Conservation (phyloP, 345 rosid species). For the Noccaea bulbosa region DNA sequence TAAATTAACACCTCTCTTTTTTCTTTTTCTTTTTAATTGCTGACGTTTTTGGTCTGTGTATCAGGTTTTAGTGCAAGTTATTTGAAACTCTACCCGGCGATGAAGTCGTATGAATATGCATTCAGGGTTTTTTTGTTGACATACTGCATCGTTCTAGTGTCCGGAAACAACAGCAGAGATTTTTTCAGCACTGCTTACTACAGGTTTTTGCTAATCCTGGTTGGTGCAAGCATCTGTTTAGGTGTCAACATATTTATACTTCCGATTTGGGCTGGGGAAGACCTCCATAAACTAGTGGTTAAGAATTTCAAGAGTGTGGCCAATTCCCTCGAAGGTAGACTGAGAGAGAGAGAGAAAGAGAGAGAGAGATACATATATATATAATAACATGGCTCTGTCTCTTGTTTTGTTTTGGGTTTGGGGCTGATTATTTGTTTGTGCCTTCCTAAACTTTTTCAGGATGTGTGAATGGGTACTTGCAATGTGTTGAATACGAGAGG, state of each 20-base stretch:
- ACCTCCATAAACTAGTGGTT: conserved; percentile 82
- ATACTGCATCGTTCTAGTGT: conserved; percentile 81
- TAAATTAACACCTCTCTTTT: not conserved
- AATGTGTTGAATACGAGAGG: conserved; percentile 79
- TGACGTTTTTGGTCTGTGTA: not conserved
- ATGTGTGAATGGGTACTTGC: conserved; percentile 76
- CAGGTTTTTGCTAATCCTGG: conserved; percentile 62
- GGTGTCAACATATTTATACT: conserved; percentile 62
- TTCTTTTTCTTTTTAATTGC: not conserved
- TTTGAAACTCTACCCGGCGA: conserved; percentile 64
- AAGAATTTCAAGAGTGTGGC: conserved; percentile 88
- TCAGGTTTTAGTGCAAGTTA: conserved; percentile 72
- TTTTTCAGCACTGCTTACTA: conserved; percentile 63
- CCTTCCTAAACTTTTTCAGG: conserved; percentile 45
- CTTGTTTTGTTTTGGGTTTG: not conserved
- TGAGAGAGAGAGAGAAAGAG: not conserved
- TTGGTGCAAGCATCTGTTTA: conserved; percentile 74
- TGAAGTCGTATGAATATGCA: conserved; percentile 86
- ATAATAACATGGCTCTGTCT: conserved; percentile 1
- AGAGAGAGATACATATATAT: too few species aligned
- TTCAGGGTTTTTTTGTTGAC: conserved; percentile 90
- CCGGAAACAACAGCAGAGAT: conserved; percentile 61
- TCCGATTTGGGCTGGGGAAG: conserved; percentile 96
- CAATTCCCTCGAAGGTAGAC: conserved; percentile 74
- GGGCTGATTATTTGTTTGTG: conserved; percentile 21